phyloP scores from a whole-genome alignment of 768 basidiomycete genomes.

The Pulveroboletus sp. region DNA sequence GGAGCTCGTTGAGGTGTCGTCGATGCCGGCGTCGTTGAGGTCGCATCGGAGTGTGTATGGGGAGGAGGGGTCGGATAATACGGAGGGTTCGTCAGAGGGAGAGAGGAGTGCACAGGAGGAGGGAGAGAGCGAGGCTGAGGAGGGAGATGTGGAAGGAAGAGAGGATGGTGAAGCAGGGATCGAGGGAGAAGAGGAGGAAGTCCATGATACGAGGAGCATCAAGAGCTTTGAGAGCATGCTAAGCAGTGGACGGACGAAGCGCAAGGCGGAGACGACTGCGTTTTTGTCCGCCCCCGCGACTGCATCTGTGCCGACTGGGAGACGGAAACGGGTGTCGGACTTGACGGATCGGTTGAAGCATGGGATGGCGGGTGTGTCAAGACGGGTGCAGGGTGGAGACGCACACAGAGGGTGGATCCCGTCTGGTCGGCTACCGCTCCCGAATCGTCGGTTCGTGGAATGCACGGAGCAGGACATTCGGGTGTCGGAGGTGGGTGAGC shows the following conservation, averaged over 20 bases:
- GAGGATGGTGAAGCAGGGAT: constrained; percentile 25
- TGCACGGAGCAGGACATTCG: constrained; percentile 72
- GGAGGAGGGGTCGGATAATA: constrained; percentile 18
- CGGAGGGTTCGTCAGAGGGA: constrained; percentile 4
- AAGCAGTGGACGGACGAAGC: constrained; percentile 32
- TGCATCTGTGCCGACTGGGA: constrained; percentile 21
- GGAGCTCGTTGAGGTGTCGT: constrained; percentile 52
- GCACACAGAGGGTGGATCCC: constrained; percentile 34
- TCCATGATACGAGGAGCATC: constrained; percentile 67
- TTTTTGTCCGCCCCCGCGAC: background rate
- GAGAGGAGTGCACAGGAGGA: background rate
- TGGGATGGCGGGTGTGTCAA: constrained; percentile 52
- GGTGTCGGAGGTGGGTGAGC: constrained; percentile 73
- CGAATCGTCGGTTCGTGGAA: constrained; percentile 65
- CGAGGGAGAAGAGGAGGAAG: constrained; percentile 30
- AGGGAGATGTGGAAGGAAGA: constrained; percentile 21
- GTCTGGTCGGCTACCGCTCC: constrained; percentile 48
- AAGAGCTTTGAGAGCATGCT: constrained; percentile 87
- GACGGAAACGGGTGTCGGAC: constrained; percentile 47
- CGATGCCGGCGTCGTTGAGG: constrained; percentile 44
- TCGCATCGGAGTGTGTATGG: constrained; percentile 19
- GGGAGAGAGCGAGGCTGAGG: constrained; percentile 16
- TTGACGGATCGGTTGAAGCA: constrained; percentile 78
- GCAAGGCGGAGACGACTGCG: constrained; percentile 2
- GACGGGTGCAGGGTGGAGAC: constrained; percentile 36